Base-by-base conservation (phyloP, 768 basidiomycete genomes). In the Mycena pura region DNA sequence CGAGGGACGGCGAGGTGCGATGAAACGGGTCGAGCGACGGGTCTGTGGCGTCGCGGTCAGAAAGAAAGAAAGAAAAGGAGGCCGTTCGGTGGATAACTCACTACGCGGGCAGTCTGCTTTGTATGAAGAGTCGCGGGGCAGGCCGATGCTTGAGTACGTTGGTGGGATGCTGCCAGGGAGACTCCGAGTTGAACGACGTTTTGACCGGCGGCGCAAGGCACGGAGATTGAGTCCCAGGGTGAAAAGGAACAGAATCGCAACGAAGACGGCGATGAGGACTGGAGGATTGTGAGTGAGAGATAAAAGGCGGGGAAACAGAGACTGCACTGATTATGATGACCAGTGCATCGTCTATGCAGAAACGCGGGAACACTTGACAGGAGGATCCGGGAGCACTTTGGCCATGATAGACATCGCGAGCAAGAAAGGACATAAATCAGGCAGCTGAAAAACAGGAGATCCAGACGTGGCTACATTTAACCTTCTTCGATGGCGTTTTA, bases 11-110 rank as follows among this genome's bases (percentile, higher is more conserved):
- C 38, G 67, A 53, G 29, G 70, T 68, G 62, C 65, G 55, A 41
- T 62, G 69, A 32, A 69, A 73, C 17, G 72, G 72, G 41, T 74
- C 72, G n/a, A 71, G 43, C 38, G 57, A 40, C 3, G 58, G 55
- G 28, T 58, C 49, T 43, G 32, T 15, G 24, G 22, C 10, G 10
- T 27, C 19, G 31, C 11, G 24, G 52, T 56, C 21, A 57, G 46
- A 9, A 39, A 34, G 19, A 9, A 19, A 19, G 59, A 27, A 21
- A 32, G 9, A 44, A 56, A 62, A 60, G 47, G 47, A 58, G 50
- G 45, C 39, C n/a, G 19, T 41, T 43, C 22, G 4, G 41, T 14
- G 49, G 46, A 60, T 60, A 46, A 64, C 52, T 49, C 5, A 49
- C 52, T 46, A 19, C 11, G 21, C 29, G 44, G 57, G n/a, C n/a